Evolutionary conservation across 768 basidiomycete species (phyloP).

Genomic region (Lepiota subincarnata): DNA sequence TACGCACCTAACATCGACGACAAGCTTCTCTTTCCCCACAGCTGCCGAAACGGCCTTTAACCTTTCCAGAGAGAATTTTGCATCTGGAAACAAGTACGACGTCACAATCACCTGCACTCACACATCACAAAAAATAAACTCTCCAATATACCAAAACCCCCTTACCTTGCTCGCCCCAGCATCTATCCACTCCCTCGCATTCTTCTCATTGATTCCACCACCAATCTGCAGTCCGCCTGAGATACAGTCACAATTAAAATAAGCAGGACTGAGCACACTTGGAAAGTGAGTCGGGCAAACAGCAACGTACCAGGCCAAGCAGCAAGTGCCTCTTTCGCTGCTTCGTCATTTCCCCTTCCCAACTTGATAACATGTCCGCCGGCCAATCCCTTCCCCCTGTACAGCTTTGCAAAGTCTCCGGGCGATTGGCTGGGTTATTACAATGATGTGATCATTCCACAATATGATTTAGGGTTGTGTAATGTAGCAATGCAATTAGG

Average conservation of each 20-base stretch:
- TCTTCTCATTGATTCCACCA: slow-evolving; percentile 81
- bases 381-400: slow-evolving; percentile 58
- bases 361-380: slow-evolving; percentile 98
- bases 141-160: background rate
- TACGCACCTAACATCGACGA: slow-evolving; percentile 91
- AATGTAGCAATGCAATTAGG: too few species aligned
- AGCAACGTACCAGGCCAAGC: slow-evolving; percentile 71
- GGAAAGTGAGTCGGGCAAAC: too few species aligned
- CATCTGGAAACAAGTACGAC: slow-evolving; percentile 88
- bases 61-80: slow-evolving; percentile 70
- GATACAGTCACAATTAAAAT: background rate
- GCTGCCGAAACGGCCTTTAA: slow-evolving; percentile 55
- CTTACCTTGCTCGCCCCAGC: slow-evolving; percentile 84
- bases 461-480: too few species aligned
- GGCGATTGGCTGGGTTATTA: slow-evolving; percentile 59
- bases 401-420: slow-evolving; percentile 75
- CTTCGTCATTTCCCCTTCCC: slow-evolving; percentile 82
- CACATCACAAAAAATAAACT: background rate
- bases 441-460: too few species aligned
- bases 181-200: slow-evolving; percentile 82
- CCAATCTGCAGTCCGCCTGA: slow-evolving; percentile 85
- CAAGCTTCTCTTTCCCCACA: slow-evolving; percentile 82
- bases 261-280: background rate
- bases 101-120: slow-evolving; percentile 87
- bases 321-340: slow-evolving; percentile 78